Conservation (phyloP, 805 yeast species). For the Candida stauntonica region DNA sequence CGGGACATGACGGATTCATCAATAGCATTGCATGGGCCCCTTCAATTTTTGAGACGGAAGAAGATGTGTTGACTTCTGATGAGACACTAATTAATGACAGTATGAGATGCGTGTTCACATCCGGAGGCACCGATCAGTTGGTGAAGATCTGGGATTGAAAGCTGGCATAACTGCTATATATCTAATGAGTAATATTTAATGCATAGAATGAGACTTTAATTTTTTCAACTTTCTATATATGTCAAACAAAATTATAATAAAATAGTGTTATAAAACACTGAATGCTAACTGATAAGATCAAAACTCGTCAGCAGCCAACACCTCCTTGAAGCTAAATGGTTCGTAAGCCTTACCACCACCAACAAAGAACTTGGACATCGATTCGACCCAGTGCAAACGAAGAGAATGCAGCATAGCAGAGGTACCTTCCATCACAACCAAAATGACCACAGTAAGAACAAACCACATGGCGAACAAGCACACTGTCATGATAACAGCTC, state of each 20-base stretch:
- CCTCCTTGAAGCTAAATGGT: slow-evolving; percentile 68
- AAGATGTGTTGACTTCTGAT: slow-evolving; percentile 26
- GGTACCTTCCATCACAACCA: slow-evolving; percentile 97
- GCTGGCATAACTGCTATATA: too few species aligned
- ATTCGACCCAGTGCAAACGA: slow-evolving; percentile 98
- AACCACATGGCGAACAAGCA: slow-evolving; percentile 94
- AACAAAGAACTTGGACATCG: slow-evolving; percentile 96
- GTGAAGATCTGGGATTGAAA: slow-evolving; percentile 82
- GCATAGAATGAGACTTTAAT: neutral
- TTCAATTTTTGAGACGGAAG: slow-evolving; percentile 31
- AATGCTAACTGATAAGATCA: too few species aligned
- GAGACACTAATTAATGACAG: slow-evolving; percentile 35
- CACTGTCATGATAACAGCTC: slow-evolving; percentile 74
- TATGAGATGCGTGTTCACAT: slow-evolving; percentile 70
- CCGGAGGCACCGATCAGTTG: slow-evolving; percentile 92
- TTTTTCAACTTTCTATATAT: too few species aligned
- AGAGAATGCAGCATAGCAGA: slow-evolving; percentile 98
- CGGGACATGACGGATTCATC: slow-evolving; percentile 73
- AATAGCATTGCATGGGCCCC: slow-evolving; percentile 55
- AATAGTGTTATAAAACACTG: too few species aligned
- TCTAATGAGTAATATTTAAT: too few species aligned
- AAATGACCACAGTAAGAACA: slow-evolving; percentile 79
- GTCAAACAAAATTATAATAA: too few species aligned
- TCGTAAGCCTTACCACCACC: slow-evolving; percentile 92
- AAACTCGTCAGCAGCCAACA: slow-evolving; percentile 5